phyloP scores from a whole-genome alignment of 495 filamentous ascomycete genomes.

The Hyaloscypha variabilis region DNA sequence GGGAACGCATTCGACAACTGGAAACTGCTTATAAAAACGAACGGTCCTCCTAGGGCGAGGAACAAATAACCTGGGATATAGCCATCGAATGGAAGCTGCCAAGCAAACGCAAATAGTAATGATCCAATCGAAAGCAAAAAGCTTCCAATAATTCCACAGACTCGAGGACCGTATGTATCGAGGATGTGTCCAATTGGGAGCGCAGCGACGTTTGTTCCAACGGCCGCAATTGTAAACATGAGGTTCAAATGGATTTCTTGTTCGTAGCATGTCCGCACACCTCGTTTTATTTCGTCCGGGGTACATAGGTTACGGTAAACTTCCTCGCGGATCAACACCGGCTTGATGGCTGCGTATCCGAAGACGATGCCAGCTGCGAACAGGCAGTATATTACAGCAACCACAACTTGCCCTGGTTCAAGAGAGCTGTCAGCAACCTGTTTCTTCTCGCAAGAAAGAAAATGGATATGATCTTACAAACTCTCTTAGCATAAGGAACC shows the following conservation, averaged over 20 bases:
- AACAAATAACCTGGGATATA: slow-evolving; percentile 82
- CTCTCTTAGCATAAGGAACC: slow-evolving; percentile 63
- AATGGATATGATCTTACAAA: slow-evolving; percentile 50
- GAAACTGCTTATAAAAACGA: slow-evolving; percentile 88
- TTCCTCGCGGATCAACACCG: slow-evolving; percentile 73
- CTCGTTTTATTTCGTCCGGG: slow-evolving; percentile 56
- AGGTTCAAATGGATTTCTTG: slow-evolving; percentile 86
- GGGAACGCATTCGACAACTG: slow-evolving; percentile 94
- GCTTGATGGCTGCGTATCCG: slow-evolving; percentile 83
- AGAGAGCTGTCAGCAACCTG: slow-evolving; percentile 18
- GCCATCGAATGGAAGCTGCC: slow-evolving; percentile 63
- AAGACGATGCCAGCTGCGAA: slow-evolving; percentile 81
- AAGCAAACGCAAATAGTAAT: slow-evolving; percentile 70
- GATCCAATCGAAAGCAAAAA: slow-evolving; percentile 70
- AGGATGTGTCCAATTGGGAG: slow-evolving; percentile 85
- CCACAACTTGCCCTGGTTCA: slow-evolving; percentile 57
- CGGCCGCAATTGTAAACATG: slow-evolving; percentile 94
- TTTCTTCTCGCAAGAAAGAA: slow-evolving; percentile 8
- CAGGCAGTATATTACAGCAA: slow-evolving; percentile 80
- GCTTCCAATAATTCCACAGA: slow-evolving; percentile 74
- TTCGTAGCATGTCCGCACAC: slow-evolving; percentile 67
- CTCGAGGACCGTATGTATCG: slow-evolving; percentile 79
- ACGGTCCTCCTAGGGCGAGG: slow-evolving; percentile 83
- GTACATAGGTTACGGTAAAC: slow-evolving; percentile 72
- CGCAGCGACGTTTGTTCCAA: slow-evolving; percentile 77